phyloP scores from a whole-genome alignment of 2,329 filamentous ascomycete genomes.

The Ophiostoma quercus region DNA sequence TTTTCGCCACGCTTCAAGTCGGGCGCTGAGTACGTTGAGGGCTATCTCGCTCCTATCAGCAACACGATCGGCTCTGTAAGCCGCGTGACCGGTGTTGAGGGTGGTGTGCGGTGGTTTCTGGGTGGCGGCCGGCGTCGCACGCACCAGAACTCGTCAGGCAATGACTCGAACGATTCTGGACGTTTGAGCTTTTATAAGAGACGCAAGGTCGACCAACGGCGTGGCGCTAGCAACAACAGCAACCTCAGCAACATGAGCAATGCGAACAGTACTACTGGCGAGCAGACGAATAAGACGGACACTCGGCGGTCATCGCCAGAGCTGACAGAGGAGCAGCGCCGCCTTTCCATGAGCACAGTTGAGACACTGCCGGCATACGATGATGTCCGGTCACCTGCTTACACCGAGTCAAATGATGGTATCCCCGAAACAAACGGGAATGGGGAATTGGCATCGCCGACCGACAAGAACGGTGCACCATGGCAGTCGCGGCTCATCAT shows the following conservation, averaged over 20 bases:
- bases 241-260: constrained; percentile 1
- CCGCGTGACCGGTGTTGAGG: constrained; percentile 80
- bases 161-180: constrained; percentile 32
- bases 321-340: constrained; percentile 39
- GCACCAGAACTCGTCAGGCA: not conserved
- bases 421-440: constrained; percentile 20
- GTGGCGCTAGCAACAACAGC: constrained; percentile 9
- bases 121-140: constrained; percentile 50
- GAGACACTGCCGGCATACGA: constrained; percentile 83
- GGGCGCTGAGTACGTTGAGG: constrained; percentile 86
- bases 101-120: constrained; percentile 78
- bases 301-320: constrained; percentile 26
- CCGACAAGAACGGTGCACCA: constrained; percentile 29
- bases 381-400: constrained; percentile 67
- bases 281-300: not conserved
- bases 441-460: not conserved
- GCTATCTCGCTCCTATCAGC: constrained; percentile 77
- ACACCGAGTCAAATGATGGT: constrained; percentile 49
- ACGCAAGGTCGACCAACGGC: constrained; percentile 46
- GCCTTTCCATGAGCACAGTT: constrained; percentile 61
- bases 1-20: constrained; percentile 81
- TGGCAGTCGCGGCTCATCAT: constrained; percentile 85
- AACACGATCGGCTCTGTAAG: constrained; percentile 82
- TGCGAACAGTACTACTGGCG: not conserved
- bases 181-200: constrained; percentile 50